Conservation (phyloP, 2,329 filamentous ascomycete species). For the Aspergillus eucalypticola region DNA sequence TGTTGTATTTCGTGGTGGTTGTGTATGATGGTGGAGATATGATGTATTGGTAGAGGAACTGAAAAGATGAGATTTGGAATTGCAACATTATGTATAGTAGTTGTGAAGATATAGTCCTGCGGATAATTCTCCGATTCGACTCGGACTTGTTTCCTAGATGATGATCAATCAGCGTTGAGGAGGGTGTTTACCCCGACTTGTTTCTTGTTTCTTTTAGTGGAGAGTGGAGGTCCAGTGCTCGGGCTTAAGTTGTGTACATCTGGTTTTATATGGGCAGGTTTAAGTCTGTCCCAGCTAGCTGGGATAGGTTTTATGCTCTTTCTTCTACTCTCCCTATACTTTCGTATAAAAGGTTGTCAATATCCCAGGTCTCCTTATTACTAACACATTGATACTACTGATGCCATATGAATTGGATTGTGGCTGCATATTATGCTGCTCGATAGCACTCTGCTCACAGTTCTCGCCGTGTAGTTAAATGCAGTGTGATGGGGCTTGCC, state of each 20-base stretch:
- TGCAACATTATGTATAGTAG: too few relatives aligned
- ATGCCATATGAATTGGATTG: too few relatives aligned
- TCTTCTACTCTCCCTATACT: background rate
- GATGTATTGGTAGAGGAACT: background rate
- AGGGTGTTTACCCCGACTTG: background rate
- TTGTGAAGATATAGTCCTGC: background rate
- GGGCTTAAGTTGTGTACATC: too few relatives aligned
- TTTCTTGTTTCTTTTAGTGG: background rate
- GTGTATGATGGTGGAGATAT: too few relatives aligned
- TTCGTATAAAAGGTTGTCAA: too few relatives aligned
- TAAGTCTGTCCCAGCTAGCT: background rate
- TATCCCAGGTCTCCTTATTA: too few relatives aligned
- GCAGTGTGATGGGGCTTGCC: background rate
- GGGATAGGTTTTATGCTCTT: background rate
- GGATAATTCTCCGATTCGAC: background rate
- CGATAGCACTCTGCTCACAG: too few relatives aligned
- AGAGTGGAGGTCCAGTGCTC: too few relatives aligned
- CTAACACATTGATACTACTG: background rate
- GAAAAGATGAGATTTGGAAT: too few relatives aligned
- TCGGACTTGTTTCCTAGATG: too few relatives aligned
- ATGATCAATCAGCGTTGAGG: too few relatives aligned
- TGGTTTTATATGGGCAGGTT: background rate
- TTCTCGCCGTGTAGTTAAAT: background rate
- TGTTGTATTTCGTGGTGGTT: background rate
- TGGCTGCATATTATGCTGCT: too few relatives aligned